A percentile compares a stretch with the other conserved stretches of the same genome.
Conservation (phyloP, 768 basidiomycete genomes). For the Leccinum olivaceopallidum region DNA sequence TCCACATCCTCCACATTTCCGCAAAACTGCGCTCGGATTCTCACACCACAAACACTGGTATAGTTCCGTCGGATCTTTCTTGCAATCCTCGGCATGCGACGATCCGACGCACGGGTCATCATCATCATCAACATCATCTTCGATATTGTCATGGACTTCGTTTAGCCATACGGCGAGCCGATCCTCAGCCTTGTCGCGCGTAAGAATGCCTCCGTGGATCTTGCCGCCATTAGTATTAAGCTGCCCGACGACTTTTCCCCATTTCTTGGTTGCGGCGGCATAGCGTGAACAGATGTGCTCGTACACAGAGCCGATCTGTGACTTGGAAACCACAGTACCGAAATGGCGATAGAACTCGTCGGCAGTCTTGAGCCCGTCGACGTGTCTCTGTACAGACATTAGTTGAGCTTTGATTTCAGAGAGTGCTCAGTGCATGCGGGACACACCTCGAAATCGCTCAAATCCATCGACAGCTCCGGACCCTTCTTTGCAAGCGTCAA, state of each 20-base stretch:
- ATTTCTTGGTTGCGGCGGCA: constrained; percentile 45
- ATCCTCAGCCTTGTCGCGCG: constrained; percentile 47
- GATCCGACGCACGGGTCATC: neutral
- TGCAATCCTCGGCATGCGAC: neutral
- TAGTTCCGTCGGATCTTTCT: constrained; percentile 42
- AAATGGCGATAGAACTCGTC: constrained; percentile 51
- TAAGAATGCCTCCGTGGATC: constrained; percentile 21
- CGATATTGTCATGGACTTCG: constrained; percentile 40
- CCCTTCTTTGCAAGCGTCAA: constrained; percentile 53
- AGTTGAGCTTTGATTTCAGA: neutral
- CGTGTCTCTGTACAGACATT: constrained; percentile 32
- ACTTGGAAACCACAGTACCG: constrained; percentile 45
- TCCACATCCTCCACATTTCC: constrained; percentile 50
- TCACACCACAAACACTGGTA: constrained; percentile 64
- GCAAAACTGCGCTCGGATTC: constrained; percentile 58
- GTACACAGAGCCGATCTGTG: constrained; percentile 50
- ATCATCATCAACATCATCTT: neutral
- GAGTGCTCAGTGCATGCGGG: no score
- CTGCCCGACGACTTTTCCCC: constrained; percentile 41
- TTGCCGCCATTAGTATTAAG: constrained; percentile 35
- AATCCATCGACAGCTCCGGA: constrained; percentile 44
- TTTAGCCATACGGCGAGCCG: constrained; percentile 58
- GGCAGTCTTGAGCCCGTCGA: constrained; percentile 45
- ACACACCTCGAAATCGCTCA: constrained; percentile 51
- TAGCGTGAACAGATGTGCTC: constrained; percentile 49